phyloP scores from a whole-genome alignment of 179 eudicot genomes.

The Corrigiola litoralis region DNA sequence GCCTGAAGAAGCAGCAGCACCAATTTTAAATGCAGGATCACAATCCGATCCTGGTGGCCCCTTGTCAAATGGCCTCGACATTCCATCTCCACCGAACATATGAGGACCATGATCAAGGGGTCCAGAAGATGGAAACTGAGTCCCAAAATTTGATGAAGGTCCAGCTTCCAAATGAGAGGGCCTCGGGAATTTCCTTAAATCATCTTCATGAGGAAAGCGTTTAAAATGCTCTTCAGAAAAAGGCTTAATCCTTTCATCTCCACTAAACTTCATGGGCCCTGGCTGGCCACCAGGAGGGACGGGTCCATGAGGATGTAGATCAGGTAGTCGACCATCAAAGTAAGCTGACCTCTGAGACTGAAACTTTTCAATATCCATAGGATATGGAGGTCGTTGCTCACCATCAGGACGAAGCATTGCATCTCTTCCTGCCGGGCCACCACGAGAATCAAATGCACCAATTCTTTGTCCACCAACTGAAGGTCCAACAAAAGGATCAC shows the following conservation, averaged over 20 bases:
- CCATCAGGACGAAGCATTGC: slow-evolving; percentile 49
- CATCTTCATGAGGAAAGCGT: slow-evolving; percentile 48
- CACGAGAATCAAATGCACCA: slow-evolving; percentile 32
- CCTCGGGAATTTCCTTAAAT: slow-evolving; percentile 42
- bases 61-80: slow-evolving; percentile 40
- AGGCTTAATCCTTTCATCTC: slow-evolving; percentile 48
- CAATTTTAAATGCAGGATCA: slow-evolving; percentile 30
- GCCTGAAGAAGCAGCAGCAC: slow-evolving; percentile 33
- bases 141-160: slow-evolving; percentile 31
- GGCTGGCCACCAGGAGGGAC: slow-evolving; percentile 31
- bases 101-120: slow-evolving; percentile 39
- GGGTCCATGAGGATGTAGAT: slow-evolving; percentile 37
- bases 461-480: slow-evolving; percentile 25
- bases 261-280: slow-evolving; percentile 31
- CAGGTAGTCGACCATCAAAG: slow-evolving; percentile 48
- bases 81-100: slow-evolving; percentile 36
- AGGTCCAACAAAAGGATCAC: slow-evolving; percentile 30
- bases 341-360: slow-evolving; percentile 36
- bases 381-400: slow-evolving; percentile 36
- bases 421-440: slow-evolving; percentile 37
- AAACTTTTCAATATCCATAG: slow-evolving; percentile 35
- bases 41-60: slow-evolving; percentile 36
- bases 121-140: slow-evolving; percentile 32
- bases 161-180: slow-evolving; percentile 45
- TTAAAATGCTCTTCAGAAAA: slow-evolving; percentile 40